These are phyloP conservation scores for Neolentinus lepideus DNA, from an alignment of 1,284 basidiomycete genomes.

Conservation along the genomic window DNA sequence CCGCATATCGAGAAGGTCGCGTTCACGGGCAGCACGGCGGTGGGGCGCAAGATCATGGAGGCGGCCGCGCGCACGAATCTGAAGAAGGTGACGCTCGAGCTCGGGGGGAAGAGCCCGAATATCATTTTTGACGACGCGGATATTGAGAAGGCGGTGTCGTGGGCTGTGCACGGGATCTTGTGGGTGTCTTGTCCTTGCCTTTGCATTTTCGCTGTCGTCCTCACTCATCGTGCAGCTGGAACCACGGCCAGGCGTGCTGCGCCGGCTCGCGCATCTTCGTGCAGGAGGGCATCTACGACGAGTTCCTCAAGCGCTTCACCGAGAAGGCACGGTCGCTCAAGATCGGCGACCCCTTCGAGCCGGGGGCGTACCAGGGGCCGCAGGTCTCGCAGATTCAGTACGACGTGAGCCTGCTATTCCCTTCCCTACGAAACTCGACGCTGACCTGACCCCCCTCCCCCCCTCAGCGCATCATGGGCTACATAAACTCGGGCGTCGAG, in stretches of 20 bases:
- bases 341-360: slow-evolving; percentile 78
- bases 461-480: slow-evolving; percentile 72
- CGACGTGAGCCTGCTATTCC: slow-evolving; percentile 33
- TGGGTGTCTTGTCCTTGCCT: slow-evolving; percentile 23
- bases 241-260: slow-evolving; percentile 81
- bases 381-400: slow-evolving; percentile 73
- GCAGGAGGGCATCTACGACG: slow-evolving; percentile 76
- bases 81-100: slow-evolving; percentile 87
- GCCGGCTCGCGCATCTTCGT: slow-evolving; percentile 86
- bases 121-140: slow-evolving; percentile 70
- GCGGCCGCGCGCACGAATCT: slow-evolving; percentile 80
- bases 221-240: slow-evolving; percentile 40
- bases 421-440: slow-evolving; percentile 23
- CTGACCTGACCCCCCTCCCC: too few relatives aligned
- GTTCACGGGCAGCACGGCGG: slow-evolving; percentile 73
- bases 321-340: slow-evolving; percentile 48
- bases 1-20: slow-evolving; percentile 66
- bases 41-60: slow-evolving; percentile 83
- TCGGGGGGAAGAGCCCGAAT: slow-evolving; percentile 89
- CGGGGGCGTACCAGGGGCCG: slow-evolving; percentile 77
- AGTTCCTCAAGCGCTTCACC: slow-evolving; percentile 61
- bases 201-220: too few relatives aligned
- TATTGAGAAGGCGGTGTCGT: slow-evolving; percentile 74
- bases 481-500: slow-evolving; percentile 81
- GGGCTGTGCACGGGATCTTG: slow-evolving; percentile 80